These are phyloP conservation scores for Ostreobium quekettii DNA, from an alignment of 139 green algal species.

Conservation along the genomic window DNA sequence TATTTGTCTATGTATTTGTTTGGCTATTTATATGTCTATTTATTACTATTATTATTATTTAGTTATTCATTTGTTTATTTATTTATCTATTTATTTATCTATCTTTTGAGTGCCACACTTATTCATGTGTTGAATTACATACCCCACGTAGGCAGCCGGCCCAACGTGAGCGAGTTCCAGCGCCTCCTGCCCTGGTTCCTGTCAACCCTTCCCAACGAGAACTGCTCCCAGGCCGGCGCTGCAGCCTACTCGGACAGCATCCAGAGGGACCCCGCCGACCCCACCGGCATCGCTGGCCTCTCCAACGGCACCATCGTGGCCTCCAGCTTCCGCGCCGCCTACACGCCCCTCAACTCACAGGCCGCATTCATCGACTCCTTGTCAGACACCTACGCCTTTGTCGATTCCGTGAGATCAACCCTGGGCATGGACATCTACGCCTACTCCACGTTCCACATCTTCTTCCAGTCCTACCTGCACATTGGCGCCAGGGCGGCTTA, in stretches of 20 bases:
- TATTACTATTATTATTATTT: not conserved
- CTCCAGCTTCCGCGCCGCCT: conserved; percentile 72
- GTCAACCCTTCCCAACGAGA: conserved; percentile 45
- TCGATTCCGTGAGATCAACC: conserved; percentile 32
- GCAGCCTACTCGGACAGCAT: conserved; percentile 67
- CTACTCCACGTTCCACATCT: conserved; percentile 89
- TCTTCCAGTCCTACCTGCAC: conserved; percentile 89
- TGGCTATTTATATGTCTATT: too few relatives aligned
- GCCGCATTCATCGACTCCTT: conserved; percentile 76
- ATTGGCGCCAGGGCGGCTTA: conserved; percentile 23
- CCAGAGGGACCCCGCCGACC: conserved; percentile 19
- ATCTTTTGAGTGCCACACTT: not conserved
- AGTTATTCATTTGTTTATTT: conserved; percentile 1
- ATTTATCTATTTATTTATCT: conserved; percentile 10
- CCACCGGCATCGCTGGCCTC: conserved; percentile 23
- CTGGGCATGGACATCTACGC: conserved; percentile 55
- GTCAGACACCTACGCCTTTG: conserved; percentile 18
- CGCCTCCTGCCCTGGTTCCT: conserved; percentile 82
- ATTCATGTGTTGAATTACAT: conserved; percentile 2
- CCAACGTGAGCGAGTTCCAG: conserved; percentile 43
- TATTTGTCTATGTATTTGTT: too few relatives aligned
- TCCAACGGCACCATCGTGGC: conserved; percentile 42
- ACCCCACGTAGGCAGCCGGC: conserved; percentile 23
- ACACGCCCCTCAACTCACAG: conserved; percentile 67
- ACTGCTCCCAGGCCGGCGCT: conserved; percentile 71